These are phyloP conservation scores for Gamarada debralockiae DNA, from an alignment of 495 filamentous ascomycete species.

Conservation along the genomic window DNA sequence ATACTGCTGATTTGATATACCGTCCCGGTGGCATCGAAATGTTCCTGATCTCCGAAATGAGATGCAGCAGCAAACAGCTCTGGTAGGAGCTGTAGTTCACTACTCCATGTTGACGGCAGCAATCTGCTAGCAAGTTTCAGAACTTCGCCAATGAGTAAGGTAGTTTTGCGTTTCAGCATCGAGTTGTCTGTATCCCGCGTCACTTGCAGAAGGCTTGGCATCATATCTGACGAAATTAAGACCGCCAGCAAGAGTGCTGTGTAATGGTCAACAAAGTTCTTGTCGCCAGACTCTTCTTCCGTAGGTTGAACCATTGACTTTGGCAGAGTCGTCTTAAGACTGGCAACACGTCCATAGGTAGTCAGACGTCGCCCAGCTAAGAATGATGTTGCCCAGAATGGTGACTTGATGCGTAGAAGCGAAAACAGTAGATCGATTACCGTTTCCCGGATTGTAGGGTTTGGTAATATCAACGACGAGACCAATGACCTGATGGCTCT, in stretches of 20 bases:
- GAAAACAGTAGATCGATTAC: constrained; percentile 88
- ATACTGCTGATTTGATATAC: constrained; percentile 98
- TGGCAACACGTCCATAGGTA: constrained; percentile 89
- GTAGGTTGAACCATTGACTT: constrained; percentile 31
- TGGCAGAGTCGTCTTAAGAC: constrained; percentile 62
- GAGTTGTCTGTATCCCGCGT: constrained; percentile 65
- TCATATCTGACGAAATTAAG: constrained; percentile 76
- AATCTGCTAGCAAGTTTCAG: constrained; percentile 83
- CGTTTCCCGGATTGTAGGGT: constrained; percentile 59
- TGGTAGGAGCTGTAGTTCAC: constrained; percentile 78
- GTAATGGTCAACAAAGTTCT: constrained; percentile 89
- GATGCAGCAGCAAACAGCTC: constrained; percentile 74
- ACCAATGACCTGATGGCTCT: constrained; percentile 78
- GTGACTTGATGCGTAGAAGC: constrained; percentile 87
- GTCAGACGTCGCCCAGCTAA: constrained; percentile 89
- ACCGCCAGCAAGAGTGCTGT: constrained; percentile 85
- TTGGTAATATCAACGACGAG: constrained; percentile 70
- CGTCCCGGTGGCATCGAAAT: constrained; percentile 75
- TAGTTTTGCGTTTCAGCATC: constrained; percentile 82
- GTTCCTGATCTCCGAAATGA: constrained; percentile 62
- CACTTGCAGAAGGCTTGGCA: constrained; percentile 73
- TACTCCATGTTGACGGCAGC: constrained; percentile 74
- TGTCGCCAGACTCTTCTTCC: constrained; percentile 64
- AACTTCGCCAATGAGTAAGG: constrained; percentile 83
- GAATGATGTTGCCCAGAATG: constrained; percentile 94